Evolutionary conservation across 371 early-diverging fungal genomes (phyloP), one percentile per base, ranked within the genome.

Genomic region (Gilbertella persicaria): DNA sequence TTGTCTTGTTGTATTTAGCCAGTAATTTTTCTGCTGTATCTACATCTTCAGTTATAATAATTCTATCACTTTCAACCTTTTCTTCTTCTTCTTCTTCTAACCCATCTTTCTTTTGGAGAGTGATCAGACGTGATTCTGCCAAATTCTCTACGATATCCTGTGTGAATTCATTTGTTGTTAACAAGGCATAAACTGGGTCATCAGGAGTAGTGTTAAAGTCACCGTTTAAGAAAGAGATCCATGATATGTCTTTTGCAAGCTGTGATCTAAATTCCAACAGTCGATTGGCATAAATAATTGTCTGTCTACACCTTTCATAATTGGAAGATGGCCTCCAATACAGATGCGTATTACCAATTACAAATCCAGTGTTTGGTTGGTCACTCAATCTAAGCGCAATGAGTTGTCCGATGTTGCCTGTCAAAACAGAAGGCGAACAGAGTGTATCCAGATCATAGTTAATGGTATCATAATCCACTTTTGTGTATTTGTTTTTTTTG

Each of bases 261-360:
- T 58, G 19, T 16, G 43, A 17, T 21, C 60, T 60, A 3, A 71
- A 54, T 13, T 67, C 66, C 5, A 53, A 20, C 8, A 72, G 28
- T 1, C 56, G 40, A 5, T 61, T 57, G 2, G 49, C 29, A 41
- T 62, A 74, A 14, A 81, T 70, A 2, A 64, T 53, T 0, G 72
- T 65, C 45, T 84, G 84, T 40, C 84, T 67, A 13, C 75, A 56
- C 3, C 81, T 60, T 50, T 84, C 84, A 52, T 84, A 84, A n/a
- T 65, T 73, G 2, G 81, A 73, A 29, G 66, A 65, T 1, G 84
- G 84, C 33, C 78, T 69, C 84, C 84, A 84, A 51, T 79, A 84
- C 40, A 84, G 30, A 62, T 84, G 82, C 3, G 62, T 70, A 16
- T 66, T 72, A 4, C 68, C 71, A 10, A 73, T 47, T 10, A 71